Conservation (phyloP, 106 monocot species). For the Triglochin maritima region DNA sequence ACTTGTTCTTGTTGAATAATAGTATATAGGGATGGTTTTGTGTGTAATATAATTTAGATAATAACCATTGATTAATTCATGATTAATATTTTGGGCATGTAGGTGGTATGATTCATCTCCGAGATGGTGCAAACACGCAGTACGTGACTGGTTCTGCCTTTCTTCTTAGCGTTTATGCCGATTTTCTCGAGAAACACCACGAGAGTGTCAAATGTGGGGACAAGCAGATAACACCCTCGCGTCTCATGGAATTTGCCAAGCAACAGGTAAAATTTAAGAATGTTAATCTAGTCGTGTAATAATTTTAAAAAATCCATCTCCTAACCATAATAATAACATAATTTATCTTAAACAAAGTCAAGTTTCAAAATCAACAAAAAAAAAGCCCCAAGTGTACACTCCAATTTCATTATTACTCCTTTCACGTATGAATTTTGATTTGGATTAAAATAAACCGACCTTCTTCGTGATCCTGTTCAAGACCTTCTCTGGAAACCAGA, state of each 20-base stretch:
- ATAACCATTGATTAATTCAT: too few species aligned
- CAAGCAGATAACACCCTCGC: slow-evolving; percentile 29
- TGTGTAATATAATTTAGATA: too few species aligned
- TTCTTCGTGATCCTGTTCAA: too few species aligned
- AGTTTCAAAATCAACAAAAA: too few species aligned
- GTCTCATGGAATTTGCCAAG: slow-evolving; percentile 65
- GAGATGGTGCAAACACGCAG: slow-evolving; percentile 90
- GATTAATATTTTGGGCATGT: not conserved
- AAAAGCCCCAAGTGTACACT: not conserved
- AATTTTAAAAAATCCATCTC: not conserved
- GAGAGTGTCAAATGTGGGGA: slow-evolving; percentile 56
- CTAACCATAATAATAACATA: not conserved
- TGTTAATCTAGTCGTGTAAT: not conserved
- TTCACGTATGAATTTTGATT: too few species aligned
- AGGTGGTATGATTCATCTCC: slow-evolving; percentile 81
- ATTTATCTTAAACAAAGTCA: not conserved
- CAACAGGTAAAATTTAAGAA: slow-evolving; percentile 44
- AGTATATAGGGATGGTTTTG: too few species aligned
- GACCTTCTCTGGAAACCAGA: too few species aligned
- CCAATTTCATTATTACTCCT: too few species aligned
- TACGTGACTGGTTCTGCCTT: slow-evolving; percentile 74
- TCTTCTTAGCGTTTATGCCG: slow-evolving; percentile 57
- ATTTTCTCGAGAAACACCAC: slow-evolving; percentile 34
- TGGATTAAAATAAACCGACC: too few species aligned
- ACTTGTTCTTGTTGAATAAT: not conserved